A percentile compares a stretch with the other conserved stretches of the same genome.
These are phyloP conservation scores for Pilaira anomala DNA, from an alignment of 192 early-diverging fungal genomes.

Conservation along the genomic window DNA sequence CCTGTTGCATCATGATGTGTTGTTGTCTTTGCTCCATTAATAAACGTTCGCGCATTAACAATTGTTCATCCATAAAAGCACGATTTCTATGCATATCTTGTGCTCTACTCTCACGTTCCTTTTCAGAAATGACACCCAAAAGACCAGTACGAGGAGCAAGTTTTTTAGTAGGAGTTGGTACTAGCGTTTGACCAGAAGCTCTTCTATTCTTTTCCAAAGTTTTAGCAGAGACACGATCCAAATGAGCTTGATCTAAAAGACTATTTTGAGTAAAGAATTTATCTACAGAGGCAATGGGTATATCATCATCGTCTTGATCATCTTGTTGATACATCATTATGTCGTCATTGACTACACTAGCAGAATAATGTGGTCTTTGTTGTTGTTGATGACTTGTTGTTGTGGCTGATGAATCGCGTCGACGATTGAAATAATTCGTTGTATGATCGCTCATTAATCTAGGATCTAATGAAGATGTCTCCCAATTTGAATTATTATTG, in stretches of 20 bases:
- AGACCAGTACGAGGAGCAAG: background rate
- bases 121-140: background rate
- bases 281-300: slow-evolving; percentile 5
- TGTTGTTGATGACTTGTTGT: background rate
- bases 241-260: background rate
- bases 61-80: background rate
- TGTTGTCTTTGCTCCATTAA: slow-evolving; percentile 11
- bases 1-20: slow-evolving; percentile 9
- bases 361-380: background rate
- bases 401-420: background rate
- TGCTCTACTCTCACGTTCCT: background rate
- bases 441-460: background rate
- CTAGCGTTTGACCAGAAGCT: background rate
- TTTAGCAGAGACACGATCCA: background rate
- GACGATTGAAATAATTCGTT: background rate
- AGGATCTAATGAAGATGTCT: slow-evolving; percentile 6
- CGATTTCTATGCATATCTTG: background rate
- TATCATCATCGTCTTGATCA: slow-evolving; percentile 5
- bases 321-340: background rate
- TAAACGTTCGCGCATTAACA: background rate
- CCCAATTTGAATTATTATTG: background rate
- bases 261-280: background rate
- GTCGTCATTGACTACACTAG: background rate
- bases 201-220: background rate
- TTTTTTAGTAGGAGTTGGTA: background rate